Evolutionary conservation across 192 early-diverging fungal genomes (phyloP), one percentile per base, ranked within the genome.

Genomic region (Gamsiella multidivaricata): DNA sequence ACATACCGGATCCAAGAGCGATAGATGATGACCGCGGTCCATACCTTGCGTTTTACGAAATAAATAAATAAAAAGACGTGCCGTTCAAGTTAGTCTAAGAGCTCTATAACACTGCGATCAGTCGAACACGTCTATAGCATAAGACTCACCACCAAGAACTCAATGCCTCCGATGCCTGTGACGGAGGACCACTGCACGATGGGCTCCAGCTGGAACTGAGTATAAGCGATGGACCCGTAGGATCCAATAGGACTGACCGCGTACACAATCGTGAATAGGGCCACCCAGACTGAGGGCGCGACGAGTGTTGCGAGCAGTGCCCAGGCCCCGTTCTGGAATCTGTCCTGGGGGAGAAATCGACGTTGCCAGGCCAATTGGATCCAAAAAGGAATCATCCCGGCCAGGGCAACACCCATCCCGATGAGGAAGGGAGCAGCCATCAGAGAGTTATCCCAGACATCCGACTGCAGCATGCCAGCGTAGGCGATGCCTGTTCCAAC

Each of bases 161-260:
- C 71, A 22, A 74, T 74, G 5, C 71, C 71, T 2, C 57, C 45
- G 42, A 74, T 74, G 15, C 71, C 71, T n/a, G 71, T 55, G 22
- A 74, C 71, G 9, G 71, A 74, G 1, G 71, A 43, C 71, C 71
- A 74, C 20, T 74, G 71, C 4, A 74, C 71, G 23, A 74, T 18
- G 12, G 71, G 71, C 12, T 65, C 71, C 4, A 74, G 20, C 33
- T 74, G 71, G 25, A 65, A 74, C 34, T 74, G 71, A 3, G 71
- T 59, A 22, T 74, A 74, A 25, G 71, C 71, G 54, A 74, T 61
- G 6, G 62, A 65, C 0, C 71, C 71, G 43, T 74, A 74, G 14
- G 71, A 66, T 2, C 71, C 71, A 53, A 66, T 65, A 5, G 71
- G 71, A 33, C 71, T 74, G 36, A 74, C 50, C 15, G 71, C 56